Conservation (phyloP, 192 early-diverging fungal genomes). For the Backusella tuberculispora region DNA sequence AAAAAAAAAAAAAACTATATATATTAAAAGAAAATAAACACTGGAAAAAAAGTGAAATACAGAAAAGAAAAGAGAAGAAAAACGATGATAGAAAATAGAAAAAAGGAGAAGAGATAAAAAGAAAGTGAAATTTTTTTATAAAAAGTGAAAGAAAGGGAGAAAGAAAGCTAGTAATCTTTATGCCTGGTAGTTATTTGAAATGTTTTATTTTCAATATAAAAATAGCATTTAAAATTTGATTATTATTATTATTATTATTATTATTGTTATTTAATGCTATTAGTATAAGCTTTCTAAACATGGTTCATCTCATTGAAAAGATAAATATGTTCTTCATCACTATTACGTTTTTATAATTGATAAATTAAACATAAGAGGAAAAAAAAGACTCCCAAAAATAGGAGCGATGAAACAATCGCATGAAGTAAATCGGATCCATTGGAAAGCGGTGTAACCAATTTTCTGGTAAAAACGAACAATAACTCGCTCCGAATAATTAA, state of each 20-base stretch:
- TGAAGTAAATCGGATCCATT: background rate
- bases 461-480: background rate
- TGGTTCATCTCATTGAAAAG: background rate
- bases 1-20: background rate
- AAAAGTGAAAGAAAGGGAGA: background rate
- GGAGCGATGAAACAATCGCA: background rate
- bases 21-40: background rate
- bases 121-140: background rate
- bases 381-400: no score
- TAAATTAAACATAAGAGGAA: background rate
- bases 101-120: background rate
- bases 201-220: background rate
- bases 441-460: background rate
- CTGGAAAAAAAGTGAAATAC: no score
- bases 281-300: no score
- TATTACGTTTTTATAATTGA: background rate
- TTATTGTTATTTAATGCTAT: no score
- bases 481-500: background rate
- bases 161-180: background rate
- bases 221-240: conserved; percentile 4
- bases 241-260: background rate
- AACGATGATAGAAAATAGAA: background rate
- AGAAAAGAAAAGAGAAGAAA: background rate
- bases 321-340: background rate
- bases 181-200: background rate